These are phyloP conservation scores for Globisporangium iwayamae DNA, from an alignment of 352 stramenopile genomes.

Conservation along the genomic window DNA sequence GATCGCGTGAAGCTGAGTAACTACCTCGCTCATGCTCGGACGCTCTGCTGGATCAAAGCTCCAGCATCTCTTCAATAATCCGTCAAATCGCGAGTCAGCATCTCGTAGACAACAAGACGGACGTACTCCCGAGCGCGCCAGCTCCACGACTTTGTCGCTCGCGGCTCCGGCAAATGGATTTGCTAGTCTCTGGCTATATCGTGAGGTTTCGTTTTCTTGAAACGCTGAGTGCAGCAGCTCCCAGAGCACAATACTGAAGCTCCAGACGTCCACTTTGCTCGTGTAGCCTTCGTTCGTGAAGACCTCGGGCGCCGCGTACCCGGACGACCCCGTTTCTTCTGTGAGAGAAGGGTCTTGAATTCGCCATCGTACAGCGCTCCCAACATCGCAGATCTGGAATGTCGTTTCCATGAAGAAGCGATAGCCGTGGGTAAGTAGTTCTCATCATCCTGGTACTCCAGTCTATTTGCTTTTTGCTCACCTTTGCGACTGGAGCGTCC, in stretches of 20 bases:
- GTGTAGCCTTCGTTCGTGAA: slow-evolving; percentile 32
- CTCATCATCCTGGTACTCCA: neutral
- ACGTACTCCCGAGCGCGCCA: slow-evolving; percentile 19
- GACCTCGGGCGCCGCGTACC: slow-evolving; percentile 47
- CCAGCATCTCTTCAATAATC: slow-evolving; percentile 31
- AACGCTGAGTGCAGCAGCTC: slow-evolving; percentile 16
- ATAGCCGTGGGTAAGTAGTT: slow-evolving; percentile 1
- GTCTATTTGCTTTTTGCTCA: slow-evolving; percentile 8
- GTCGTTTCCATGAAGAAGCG: neutral
- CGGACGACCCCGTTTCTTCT: slow-evolving; percentile 35
- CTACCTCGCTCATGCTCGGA: slow-evolving; percentile 24
- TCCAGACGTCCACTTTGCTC: slow-evolving; percentile 46
- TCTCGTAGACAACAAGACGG: slow-evolving; percentile 15
- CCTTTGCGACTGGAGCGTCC: slow-evolving; percentile 20
- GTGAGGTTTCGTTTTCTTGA: neutral
- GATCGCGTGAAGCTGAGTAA: slow-evolving; percentile 1
- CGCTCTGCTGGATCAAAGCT: slow-evolving; percentile 22
- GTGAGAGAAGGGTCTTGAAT: slow-evolving; percentile 15
- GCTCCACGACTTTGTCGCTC: slow-evolving; percentile 28
- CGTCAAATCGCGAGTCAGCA: slow-evolving; percentile 8
- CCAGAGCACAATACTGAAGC: slow-evolving; percentile 46
- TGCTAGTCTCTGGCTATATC: neutral
- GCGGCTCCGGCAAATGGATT: slow-evolving; percentile 33
- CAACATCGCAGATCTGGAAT: slow-evolving; percentile 33
- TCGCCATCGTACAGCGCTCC: slow-evolving; percentile 22